Evolutionary conservation across 2,329 filamentous ascomycete species (phyloP).

Genomic region (Aspergillus persii): DNA sequence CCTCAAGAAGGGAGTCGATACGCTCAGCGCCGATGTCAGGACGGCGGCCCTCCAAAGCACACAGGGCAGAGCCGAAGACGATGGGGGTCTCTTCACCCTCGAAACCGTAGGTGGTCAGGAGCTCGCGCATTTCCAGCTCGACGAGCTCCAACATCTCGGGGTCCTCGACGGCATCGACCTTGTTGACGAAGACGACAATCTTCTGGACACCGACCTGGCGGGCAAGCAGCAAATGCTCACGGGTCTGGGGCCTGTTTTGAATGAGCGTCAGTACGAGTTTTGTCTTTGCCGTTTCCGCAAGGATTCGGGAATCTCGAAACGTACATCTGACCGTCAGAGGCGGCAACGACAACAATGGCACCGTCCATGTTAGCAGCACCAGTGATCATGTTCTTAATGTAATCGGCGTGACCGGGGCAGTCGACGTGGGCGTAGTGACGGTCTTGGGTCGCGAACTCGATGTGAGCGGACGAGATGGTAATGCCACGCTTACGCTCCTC

Average conservation of each 20-base stretch:
- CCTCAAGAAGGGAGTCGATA: slow-evolving; percentile 86
- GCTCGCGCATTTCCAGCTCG: slow-evolving; percentile 99
- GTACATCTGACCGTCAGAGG: slow-evolving; percentile 95
- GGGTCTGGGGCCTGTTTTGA: slow-evolving; percentile 75
- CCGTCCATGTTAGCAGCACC: slow-evolving; percentile 99
- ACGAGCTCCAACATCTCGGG: slow-evolving; percentile 99
- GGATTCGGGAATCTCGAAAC: slow-evolving; percentile 14
- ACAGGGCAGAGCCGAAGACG: slow-evolving; percentile 93
- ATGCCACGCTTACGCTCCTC: slow-evolving; percentile 99
- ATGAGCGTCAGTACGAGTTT: slow-evolving; percentile 19
- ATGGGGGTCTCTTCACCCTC: slow-evolving; percentile 98
- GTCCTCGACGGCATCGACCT: slow-evolving; percentile 95
- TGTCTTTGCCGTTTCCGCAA: neutral
- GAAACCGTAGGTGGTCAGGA: slow-evolving; percentile 88
- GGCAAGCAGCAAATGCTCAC: slow-evolving; percentile 95
- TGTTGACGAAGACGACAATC: slow-evolving; percentile 99
- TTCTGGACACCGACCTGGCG: slow-evolving; percentile 97
- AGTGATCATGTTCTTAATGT: slow-evolving; percentile 99
- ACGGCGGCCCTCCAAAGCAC: slow-evolving; percentile 81
- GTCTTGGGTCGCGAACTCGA: slow-evolving; percentile 92
- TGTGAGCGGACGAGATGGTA: slow-evolving; percentile 96
- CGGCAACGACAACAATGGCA: slow-evolving; percentile 96
- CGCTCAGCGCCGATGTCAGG: slow-evolving; percentile 82
- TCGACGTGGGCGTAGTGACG: slow-evolving; percentile 99
- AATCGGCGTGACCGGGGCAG: slow-evolving; percentile 99